Percentiles rank a stretch among this genome's conserved stretches.
These are phyloP conservation scores for Talaromyces sp. DNA, from an alignment of 2,329 filamentous ascomycete species.

Conservation along the genomic window DNA sequence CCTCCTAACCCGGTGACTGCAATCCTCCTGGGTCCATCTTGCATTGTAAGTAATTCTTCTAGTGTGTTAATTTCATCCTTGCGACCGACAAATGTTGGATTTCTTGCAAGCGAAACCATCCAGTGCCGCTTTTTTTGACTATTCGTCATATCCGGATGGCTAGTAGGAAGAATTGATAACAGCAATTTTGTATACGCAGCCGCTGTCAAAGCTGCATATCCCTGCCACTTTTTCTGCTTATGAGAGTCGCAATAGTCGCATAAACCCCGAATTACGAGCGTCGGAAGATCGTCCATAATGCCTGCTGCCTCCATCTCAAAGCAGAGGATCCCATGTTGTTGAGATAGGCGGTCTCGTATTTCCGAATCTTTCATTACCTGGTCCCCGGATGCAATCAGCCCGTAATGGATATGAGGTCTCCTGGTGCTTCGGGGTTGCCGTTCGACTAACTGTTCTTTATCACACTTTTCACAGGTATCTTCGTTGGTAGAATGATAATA, in stretches of 20 bases:
- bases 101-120: constrained; percentile 11
- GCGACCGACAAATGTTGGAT: constrained; percentile 11
- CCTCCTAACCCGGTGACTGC: constrained; percentile 14
- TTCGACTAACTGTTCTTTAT: neutral
- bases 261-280: constrained; percentile 33
- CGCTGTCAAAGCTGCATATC: constrained; percentile 23
- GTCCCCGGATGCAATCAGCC: neutral
- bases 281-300: constrained; percentile 23
- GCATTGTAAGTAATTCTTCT: neutral
- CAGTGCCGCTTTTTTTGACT: neutral
- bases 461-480: neutral
- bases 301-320: constrained; percentile 20
- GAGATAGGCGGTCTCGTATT: neutral
- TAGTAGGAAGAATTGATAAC: neutral
- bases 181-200: constrained; percentile 17
- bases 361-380: neutral
- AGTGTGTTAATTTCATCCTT: constrained; percentile 8
- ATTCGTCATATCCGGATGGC: neutral
- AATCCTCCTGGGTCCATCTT: constrained; percentile 1
- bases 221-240: constrained; percentile 31
- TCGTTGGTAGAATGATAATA: neutral
- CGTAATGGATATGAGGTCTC: neutral
- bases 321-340: constrained; percentile 16
- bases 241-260: constrained; percentile 31
- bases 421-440: neutral